Percentiles rank a stretch among this genome's conserved stretches.
These are phyloP conservation scores for Emergomyces pasteurianus DNA, from an alignment of 2,329 filamentous ascomycete species.

Conservation along the genomic window DNA sequence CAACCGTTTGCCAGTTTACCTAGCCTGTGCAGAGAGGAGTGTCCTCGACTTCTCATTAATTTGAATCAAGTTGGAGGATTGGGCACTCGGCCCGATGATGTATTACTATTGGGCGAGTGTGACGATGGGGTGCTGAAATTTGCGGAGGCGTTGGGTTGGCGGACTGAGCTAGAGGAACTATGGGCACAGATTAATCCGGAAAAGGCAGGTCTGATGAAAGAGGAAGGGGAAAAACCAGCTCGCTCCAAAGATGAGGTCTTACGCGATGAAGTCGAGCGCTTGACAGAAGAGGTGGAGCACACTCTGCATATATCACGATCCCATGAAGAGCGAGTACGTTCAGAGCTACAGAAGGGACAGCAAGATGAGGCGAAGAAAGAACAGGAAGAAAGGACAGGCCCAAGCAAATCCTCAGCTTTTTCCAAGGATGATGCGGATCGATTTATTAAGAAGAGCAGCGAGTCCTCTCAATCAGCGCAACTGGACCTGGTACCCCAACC, in stretches of 20 bases:
- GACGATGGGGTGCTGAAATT: constrained; percentile 69
- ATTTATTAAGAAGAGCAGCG: background rate
- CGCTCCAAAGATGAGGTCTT: constrained; percentile 44
- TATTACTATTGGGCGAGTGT: constrained; percentile 69
- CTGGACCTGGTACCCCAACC: background rate
- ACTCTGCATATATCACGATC: constrained; percentile 39
- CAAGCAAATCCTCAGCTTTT: background rate
- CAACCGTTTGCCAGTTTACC: constrained; percentile 83
- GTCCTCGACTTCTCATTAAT: constrained; percentile 78
- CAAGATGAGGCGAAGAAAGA: background rate
- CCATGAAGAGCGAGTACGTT: constrained; percentile 31
- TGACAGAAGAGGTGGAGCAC: constrained; percentile 47
- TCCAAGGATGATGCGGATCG: background rate
- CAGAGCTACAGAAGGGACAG: constrained; percentile 13
- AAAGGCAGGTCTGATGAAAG: constrained; percentile 38
- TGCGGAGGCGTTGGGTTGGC: constrained; percentile 72
- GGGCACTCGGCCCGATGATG: constrained; percentile 69
- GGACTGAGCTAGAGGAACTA: constrained; percentile 62
- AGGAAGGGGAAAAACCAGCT: constrained; percentile 22
- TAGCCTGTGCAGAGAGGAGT: constrained; percentile 45
- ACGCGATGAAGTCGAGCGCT: constrained; percentile 45
- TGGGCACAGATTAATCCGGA: constrained; percentile 61
- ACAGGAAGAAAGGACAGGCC: background rate
- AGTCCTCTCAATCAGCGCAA: background rate
- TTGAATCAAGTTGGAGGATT: constrained; percentile 69